Evolutionary conservation across 305 asterid genomes (phyloP), one percentile per base, ranked within the genome.

Genomic region (Solanum hybrid): DNA sequence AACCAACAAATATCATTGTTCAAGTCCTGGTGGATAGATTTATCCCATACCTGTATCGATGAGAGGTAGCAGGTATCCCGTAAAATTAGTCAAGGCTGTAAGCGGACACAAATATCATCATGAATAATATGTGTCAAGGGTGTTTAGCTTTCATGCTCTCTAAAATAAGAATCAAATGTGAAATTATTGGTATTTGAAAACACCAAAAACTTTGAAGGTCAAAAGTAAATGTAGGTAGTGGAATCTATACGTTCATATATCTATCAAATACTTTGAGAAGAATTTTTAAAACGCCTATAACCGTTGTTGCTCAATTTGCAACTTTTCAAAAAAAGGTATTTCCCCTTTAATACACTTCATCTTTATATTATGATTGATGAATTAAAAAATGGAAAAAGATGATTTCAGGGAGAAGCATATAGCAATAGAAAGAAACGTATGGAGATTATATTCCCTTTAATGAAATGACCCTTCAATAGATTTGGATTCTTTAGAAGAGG

Each of bases 401-500:
- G 38, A 72, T 26, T 87, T 37, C n/a, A 79, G 11, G 34, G 64
- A 79, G 86, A 37, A 84, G 73, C 87, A 84, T 84, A 29, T 84
- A 29, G 4, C 10, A 82, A 45, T 17, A 45, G 29, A 51, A 82
- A 82, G 87, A 45, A 82, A 24, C 26, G 27, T 84, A 84, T 56
- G 45, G 45, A 22, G 42, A 51, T 19, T 85, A 56, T 51, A 85
- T 31, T 85, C 75, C 76, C 88, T n/a, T 40, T 35, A 22, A 32
- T 29, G 76, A 73, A 72, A 38, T 78, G 84, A 87, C 72, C 89
- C 89, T 72, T 71, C 73, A 87, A 22, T 1, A 87, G 89, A 87
- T 87, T 87, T 87, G 89, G 85, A 75, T 87, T 87, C 89, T 87
- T 87, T 87, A 72, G 72, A 15, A 51, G 72, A 40, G 85, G 89